phyloP scores from a whole-genome alignment of 2,329 filamentous ascomycete genomes.

The Diaporthe sp. region DNA sequence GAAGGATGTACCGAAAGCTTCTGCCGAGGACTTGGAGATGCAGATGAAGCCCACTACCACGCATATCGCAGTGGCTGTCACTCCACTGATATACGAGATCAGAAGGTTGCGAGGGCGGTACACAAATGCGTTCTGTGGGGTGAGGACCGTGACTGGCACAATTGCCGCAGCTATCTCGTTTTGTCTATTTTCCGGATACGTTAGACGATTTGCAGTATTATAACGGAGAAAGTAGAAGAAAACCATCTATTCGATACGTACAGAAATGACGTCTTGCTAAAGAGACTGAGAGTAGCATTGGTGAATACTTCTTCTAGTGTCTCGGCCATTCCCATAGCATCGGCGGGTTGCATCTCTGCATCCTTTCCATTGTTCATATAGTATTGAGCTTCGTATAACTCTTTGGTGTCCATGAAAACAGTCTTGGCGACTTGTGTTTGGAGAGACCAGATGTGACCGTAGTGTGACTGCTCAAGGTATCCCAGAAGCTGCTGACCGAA shows the following conservation, averaged over 20 bases:
- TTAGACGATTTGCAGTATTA: not conserved
- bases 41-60: not conserved
- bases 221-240: not conserved
- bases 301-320: slow-evolving; percentile 4
- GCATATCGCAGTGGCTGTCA: not conserved
- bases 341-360: not conserved
- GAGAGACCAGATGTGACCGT: not conserved
- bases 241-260: not conserved
- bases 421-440: not conserved
- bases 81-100: not conserved
- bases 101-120: not conserved
- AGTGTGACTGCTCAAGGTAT: not conserved
- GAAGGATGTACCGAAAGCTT: not conserved
- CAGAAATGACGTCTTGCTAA: not conserved
- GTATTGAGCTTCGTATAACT: not conserved
- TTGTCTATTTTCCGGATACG: not conserved
- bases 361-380: not conserved
- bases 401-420: slow-evolving; percentile 3
- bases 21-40: not conserved
- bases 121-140: not conserved
- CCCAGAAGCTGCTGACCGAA: not conserved
- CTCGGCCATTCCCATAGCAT: not conserved
- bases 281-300: slow-evolving; percentile 3
- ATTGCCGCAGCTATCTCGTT: not conserved
- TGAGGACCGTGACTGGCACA: not conserved